Evolutionary conservation across 179 eudicot species (phyloP).

Genomic region (Beta corolliflora): DNA sequence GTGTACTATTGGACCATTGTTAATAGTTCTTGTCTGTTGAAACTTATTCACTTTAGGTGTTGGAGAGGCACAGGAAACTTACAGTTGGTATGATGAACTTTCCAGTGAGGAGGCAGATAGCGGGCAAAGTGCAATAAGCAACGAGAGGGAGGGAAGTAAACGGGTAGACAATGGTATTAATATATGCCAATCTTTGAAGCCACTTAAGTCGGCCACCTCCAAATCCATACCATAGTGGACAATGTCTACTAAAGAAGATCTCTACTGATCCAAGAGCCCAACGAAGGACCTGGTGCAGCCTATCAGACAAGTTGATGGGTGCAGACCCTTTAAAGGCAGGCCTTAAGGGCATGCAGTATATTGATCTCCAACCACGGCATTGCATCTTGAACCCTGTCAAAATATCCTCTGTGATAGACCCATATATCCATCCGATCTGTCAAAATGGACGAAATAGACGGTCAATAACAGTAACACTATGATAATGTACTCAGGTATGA

Average conservation of each 20-base stretch:
- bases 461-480: neutral
- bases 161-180: conserved; percentile 51
- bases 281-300: conserved; percentile 53
- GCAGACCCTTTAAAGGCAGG: conserved; percentile 62
- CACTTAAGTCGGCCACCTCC: conserved; percentile 54
- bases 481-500: neutral
- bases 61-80: neutral
- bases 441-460: neutral
- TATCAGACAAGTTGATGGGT: conserved; percentile 51
- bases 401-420: conserved; percentile 57
- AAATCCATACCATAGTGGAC: conserved; percentile 55
- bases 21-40: too few species aligned
- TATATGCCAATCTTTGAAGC: conserved; percentile 57
- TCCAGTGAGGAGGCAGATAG: conserved; percentile 56
- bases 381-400: conserved; percentile 56
- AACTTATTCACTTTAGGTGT: neutral
- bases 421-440: conserved; percentile 62
- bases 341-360: conserved; percentile 52
- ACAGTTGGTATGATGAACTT: conserved; percentile 59
- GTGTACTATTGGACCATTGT: neutral
- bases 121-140: conserved; percentile 51
- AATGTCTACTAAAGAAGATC: conserved; percentile 53
- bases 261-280: conserved; percentile 60
- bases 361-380: conserved; percentile 57
- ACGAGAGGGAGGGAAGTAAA: conserved; percentile 52